Percentiles rank a stretch among this genome's conserved stretches.
Evolutionary conservation across 495 filamentous ascomycete genomes (phyloP).

Genomic region (Podospora conica): DNA sequence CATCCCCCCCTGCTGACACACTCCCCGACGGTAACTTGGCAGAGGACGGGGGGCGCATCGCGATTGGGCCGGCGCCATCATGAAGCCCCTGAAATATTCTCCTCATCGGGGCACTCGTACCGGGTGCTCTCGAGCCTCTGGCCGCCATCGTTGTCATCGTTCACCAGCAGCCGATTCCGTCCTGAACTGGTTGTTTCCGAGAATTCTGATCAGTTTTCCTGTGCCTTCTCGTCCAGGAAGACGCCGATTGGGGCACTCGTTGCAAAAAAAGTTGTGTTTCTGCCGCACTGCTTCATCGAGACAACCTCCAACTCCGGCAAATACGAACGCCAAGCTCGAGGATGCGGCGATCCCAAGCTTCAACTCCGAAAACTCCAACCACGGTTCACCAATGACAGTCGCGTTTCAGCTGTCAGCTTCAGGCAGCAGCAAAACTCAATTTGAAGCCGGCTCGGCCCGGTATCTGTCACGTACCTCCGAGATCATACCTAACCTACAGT

Average conservation of each 20-base stretch:
- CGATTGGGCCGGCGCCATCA: too few species aligned
- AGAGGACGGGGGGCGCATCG: neutral
- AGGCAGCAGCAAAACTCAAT: neutral
- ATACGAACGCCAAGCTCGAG: neutral
- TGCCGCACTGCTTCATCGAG: neutral
- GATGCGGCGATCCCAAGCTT: neutral
- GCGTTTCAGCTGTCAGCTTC: neutral
- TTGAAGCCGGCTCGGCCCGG: neutral
- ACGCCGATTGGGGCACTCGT: too few species aligned
- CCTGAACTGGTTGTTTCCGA: neutral
- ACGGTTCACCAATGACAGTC: neutral
- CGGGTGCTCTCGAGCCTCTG: neutral
- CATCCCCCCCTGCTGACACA: neutral
- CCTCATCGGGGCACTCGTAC: neutral
- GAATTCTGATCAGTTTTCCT: neutral
- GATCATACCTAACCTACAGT: too few species aligned
- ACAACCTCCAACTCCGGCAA: neutral
- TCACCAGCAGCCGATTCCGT: neutral
- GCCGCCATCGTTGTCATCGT: neutral
- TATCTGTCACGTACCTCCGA: neutral
- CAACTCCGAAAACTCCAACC: neutral
- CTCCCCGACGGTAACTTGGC: neutral
- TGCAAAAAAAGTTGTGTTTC: neutral
- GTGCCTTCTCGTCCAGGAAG: neutral
- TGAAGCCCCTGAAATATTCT: neutral